A percentile compares a stretch with the other conserved stretches of the same genome.
These are phyloP conservation scores for Aspergillus carlsbadensis DNA, from an alignment of 495 filamentous ascomycete species.

Conservation along the genomic window DNA sequence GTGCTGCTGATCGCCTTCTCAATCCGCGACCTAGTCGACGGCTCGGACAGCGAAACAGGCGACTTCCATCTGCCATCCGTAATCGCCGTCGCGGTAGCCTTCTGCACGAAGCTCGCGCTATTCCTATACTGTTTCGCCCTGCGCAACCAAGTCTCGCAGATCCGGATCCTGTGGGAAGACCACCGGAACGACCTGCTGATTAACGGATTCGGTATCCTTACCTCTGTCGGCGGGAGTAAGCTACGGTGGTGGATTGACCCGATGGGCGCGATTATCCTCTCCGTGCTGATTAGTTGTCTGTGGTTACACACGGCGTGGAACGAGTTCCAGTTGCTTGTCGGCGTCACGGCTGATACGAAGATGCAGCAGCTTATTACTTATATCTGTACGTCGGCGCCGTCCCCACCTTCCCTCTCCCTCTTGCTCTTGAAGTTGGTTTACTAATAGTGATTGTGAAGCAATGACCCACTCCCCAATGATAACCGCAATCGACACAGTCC, in stretches of 20 bases:
- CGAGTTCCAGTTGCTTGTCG: constrained; percentile 89
- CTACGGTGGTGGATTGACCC: constrained; percentile 95
- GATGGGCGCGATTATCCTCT: constrained; percentile 83
- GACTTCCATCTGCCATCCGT: constrained; percentile 81
- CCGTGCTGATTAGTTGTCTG: constrained; percentile 67
- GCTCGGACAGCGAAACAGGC: constrained; percentile 29
- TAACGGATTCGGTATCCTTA: constrained; percentile 89
- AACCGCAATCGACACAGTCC: constrained; percentile 86
- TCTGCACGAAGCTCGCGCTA: constrained; percentile 75
- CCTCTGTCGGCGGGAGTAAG: constrained; percentile 81
- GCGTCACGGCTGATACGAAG: constrained; percentile 79
- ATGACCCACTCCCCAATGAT: constrained; percentile 87
- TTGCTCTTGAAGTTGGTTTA: too few relatives aligned
- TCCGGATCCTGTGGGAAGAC: constrained; percentile 90
- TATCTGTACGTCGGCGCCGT: constrained; percentile 51
- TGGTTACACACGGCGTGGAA: constrained; percentile 84
- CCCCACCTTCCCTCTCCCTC: too few relatives aligned
- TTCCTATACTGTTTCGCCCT: constrained; percentile 93
- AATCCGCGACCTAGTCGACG: constrained; percentile 59
- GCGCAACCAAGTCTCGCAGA: constrained; percentile 83
- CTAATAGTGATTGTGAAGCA: constrained; percentile 34
- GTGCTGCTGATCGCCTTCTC: constrained; percentile 89
- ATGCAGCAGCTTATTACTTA: constrained; percentile 95
- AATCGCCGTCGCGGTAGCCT: constrained; percentile 83
- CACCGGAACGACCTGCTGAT: constrained; percentile 87